Evolutionary conservation across 345 rosid species (phyloP), one percentile per base, ranked within the genome.

Genomic region (Citrus australasica): DNA sequence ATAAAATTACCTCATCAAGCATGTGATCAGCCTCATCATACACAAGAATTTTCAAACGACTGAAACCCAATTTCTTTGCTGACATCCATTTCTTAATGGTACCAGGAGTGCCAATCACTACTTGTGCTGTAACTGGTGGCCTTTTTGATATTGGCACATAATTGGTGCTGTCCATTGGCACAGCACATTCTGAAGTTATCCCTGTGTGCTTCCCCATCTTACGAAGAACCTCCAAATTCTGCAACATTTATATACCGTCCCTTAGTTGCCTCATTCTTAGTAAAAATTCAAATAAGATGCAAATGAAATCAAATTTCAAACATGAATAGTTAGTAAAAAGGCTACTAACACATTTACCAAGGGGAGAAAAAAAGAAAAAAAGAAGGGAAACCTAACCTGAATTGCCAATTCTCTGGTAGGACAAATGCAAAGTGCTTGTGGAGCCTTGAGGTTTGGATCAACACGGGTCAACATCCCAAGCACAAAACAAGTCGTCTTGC

Each of bases 11-110:
- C 88, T 90, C 88, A 73, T 94, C 95, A 76, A 96, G 84, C 99
- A 96, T 96, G 82, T 92, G 98, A 86, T 96, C 99, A 69, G 98
- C 99, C 85, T 94, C 98, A 80, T 96, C 98, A 85, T 94, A 96
- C 70, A 96, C 98, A 69, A 96, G 97, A 83, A 96, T 88, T 86
- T 90, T 90, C 80, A 94, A 62, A 77, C 14, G 83, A 76, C 38
- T 71, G 24, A 83, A 69, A 56, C 90, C 84, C 83, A 96, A 80
- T 82, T 90, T 94, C 90, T 79, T 96, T 7, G 27, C 73, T 0
- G 97, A 60, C 86, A 92, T 89, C 90, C 94, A 88, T 81, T 80
- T 96, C 85, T 90, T 94, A 55, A 96, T 78, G 2, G 99, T 96
- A 51, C 99, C 99, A 73, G 99, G 98, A 53, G 99, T 96, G 28